Evolutionary conservation across 176 grass and related monocot genomes (phyloP).

Genomic region (Puya raimondii): DNA sequence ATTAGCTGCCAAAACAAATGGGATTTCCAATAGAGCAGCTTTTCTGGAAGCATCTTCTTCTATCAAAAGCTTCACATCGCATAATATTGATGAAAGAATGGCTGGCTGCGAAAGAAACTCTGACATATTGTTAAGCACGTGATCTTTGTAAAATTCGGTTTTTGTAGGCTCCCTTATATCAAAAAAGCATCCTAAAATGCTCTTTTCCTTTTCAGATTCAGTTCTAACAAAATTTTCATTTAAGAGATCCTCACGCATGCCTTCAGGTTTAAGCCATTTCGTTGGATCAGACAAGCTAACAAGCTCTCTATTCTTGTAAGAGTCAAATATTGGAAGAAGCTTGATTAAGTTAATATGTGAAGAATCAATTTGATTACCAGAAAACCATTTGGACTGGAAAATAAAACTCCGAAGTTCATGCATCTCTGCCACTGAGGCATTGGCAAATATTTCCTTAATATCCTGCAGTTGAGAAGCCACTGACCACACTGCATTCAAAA

Average conservation of each 20-base stretch:
- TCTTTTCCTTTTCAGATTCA: slow-evolving; percentile 77
- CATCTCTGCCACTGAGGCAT: slow-evolving; percentile 59
- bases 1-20: slow-evolving; percentile 64
- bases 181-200: slow-evolving; percentile 66
- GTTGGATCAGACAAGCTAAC: slow-evolving; percentile 50
- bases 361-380: slow-evolving; percentile 49
- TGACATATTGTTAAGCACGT: slow-evolving; percentile 73
- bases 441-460: slow-evolving; percentile 48
- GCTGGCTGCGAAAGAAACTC: slow-evolving; percentile 70
- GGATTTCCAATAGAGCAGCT: slow-evolving; percentile 37
- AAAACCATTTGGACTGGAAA: slow-evolving; percentile 99
- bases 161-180: slow-evolving; percentile 73
- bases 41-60: slow-evolving; percentile 46
- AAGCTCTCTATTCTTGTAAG: slow-evolving; percentile 79
- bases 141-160: slow-evolving; percentile 83
- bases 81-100: slow-evolving; percentile 72
- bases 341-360: slow-evolving; percentile 60
- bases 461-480: slow-evolving; percentile 43
- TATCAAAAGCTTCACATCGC: slow-evolving; percentile 63
- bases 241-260: slow-evolving; percentile 75
- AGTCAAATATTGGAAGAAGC: slow-evolving; percentile 90
- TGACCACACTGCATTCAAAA: slow-evolving; percentile 77
- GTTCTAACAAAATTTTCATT: slow-evolving; percentile 76
- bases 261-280: slow-evolving; percentile 95
- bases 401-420: slow-evolving; percentile 87